Conservation (phyloP, 2,329 filamentous ascomycete genomes). For the Lecanicillium sp. region DNA sequence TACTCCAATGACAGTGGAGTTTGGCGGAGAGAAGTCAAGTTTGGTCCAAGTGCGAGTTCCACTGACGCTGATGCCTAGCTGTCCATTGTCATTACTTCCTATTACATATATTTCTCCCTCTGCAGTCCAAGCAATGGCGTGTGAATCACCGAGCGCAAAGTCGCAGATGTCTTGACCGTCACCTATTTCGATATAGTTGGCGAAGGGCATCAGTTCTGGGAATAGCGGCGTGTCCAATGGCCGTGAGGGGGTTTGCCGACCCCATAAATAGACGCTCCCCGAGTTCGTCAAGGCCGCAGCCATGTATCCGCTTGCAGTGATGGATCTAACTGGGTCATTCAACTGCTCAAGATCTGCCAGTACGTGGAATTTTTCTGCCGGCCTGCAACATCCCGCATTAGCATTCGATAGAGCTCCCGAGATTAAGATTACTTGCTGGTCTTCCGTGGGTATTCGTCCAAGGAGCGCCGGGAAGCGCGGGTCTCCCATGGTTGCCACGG, state of each 20-base stretch:
- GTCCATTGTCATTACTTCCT: slow-evolving; percentile 53
- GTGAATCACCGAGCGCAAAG: slow-evolving; percentile 51
- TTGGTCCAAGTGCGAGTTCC: slow-evolving; percentile 31
- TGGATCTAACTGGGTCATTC: slow-evolving; percentile 44
- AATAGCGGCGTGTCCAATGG: slow-evolving; percentile 29
- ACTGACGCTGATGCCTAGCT: slow-evolving; percentile 43
- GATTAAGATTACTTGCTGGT: slow-evolving; percentile 27
- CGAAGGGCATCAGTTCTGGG: slow-evolving; percentile 25
- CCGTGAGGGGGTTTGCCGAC: slow-evolving; percentile 26
- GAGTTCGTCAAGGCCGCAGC: slow-evolving; percentile 52
- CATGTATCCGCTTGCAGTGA: slow-evolving; percentile 52
- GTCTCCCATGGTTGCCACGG: slow-evolving; percentile 52
- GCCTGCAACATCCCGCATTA: slow-evolving; percentile 23
- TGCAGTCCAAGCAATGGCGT: slow-evolving; percentile 50
- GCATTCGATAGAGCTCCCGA: not conserved
- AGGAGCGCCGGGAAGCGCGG: slow-evolving; percentile 51
- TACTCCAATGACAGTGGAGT: slow-evolving; percentile 33
- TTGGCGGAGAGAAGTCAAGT: slow-evolving; percentile 23
- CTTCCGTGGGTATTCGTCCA: slow-evolving; percentile 39
- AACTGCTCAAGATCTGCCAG: slow-evolving; percentile 47
- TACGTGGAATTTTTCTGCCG: slow-evolving; percentile 38
- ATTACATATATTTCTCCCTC: slow-evolving; percentile 46
- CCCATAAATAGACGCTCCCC: slow-evolving; percentile 58
- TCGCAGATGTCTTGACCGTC: slow-evolving; percentile 48
- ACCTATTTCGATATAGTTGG: slow-evolving; percentile 41